A percentile compares a stretch with the other conserved stretches of the same genome.
These are phyloP conservation scores for Pseudonitzschia multistriata DNA, from an alignment of 108 stramenopile species.

Conservation along the genomic window DNA sequence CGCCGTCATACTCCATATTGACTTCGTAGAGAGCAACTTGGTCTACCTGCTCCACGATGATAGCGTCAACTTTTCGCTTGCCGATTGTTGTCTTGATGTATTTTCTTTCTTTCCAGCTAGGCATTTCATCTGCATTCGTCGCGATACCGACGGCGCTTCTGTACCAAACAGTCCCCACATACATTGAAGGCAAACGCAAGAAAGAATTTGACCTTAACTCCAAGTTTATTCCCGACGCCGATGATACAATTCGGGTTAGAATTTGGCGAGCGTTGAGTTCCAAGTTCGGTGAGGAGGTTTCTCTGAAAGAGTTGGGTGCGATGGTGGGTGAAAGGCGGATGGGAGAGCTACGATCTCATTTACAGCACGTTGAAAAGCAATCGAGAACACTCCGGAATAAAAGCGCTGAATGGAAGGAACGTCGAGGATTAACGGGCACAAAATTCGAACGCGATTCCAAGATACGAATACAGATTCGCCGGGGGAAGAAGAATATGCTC, in stretches of 20 bases:
- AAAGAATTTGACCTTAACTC: background rate
- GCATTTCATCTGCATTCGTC: no score
- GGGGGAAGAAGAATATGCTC: constrained; percentile 7
- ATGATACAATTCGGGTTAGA: constrained; percentile 14
- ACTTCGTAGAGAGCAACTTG: no score
- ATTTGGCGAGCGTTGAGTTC: constrained; percentile 12
- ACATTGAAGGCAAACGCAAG: background rate
- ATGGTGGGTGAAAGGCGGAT: constrained; percentile 15
- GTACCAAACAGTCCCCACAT: no score
- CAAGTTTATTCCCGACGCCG: background rate
- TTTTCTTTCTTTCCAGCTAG: no score
- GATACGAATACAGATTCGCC: background rate
- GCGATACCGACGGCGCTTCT: no score
- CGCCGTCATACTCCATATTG: no score
- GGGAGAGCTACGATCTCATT: constrained; percentile 12
- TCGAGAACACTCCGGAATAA: constrained; percentile 12
- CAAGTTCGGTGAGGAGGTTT: constrained; percentile 3
- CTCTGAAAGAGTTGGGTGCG: constrained; percentile 13
- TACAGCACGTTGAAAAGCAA: constrained; percentile 19
- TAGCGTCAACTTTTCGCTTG: no score
- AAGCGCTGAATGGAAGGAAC: constrained; percentile 9
- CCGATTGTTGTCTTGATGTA: no score
- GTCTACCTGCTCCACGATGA: no score
- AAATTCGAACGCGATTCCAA: background rate
- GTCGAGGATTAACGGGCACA: constrained; percentile 7